phyloP scores from a whole-genome alignment of 2,329 filamentous ascomycete genomes.

The Thelonectria blattea region DNA sequence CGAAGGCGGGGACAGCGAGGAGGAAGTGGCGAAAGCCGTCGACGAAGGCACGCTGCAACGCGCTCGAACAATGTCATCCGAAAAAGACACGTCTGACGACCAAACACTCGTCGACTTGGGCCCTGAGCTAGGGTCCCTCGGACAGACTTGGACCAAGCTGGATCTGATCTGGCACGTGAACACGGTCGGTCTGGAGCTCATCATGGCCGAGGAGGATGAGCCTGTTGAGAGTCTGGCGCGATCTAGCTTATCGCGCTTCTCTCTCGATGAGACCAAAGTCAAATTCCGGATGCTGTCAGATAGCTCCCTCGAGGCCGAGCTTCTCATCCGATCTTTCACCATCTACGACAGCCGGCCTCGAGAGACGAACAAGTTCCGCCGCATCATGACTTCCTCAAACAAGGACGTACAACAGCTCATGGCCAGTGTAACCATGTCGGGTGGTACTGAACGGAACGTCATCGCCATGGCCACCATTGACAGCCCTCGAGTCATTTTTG shows the following conservation, averaged over 20 bases:
- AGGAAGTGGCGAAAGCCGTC: conserved; percentile 77
- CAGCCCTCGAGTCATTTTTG: conserved; percentile 92
- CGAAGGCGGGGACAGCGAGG: conserved; percentile 71
- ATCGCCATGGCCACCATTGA: conserved; percentile 94
- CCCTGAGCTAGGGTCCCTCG: conserved; percentile 73
- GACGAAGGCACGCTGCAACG: conserved; percentile 60
- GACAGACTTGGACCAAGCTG: conserved; percentile 87
- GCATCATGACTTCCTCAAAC: conserved; percentile 97
- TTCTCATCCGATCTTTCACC: conserved; percentile 92
- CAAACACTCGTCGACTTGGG: conserved; percentile 59
- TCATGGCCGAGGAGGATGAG: conserved; percentile 75
- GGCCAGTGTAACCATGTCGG: conserved; percentile 93
- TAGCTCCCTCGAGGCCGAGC: conserved; percentile 87
- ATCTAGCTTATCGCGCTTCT: conserved; percentile 91
- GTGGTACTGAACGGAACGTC: conserved; percentile 78
- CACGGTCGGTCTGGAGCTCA: conserved; percentile 85
- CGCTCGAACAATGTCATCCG: conserved; percentile 49
- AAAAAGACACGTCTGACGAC: conserved; percentile 43
- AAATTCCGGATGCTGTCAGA: conserved; percentile 95
- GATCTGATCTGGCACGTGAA: conserved; percentile 90
- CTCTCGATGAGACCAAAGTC: conserved; percentile 87
- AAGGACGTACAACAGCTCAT: conserved; percentile 97
- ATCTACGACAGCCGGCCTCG: conserved; percentile 89
- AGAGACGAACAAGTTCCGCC: conserved; percentile 94
- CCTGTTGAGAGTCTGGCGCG: conserved; percentile 80